Evolutionary conservation across 176 grass and related monocot species (phyloP).

Genomic region (Raddia guianensis): DNA sequence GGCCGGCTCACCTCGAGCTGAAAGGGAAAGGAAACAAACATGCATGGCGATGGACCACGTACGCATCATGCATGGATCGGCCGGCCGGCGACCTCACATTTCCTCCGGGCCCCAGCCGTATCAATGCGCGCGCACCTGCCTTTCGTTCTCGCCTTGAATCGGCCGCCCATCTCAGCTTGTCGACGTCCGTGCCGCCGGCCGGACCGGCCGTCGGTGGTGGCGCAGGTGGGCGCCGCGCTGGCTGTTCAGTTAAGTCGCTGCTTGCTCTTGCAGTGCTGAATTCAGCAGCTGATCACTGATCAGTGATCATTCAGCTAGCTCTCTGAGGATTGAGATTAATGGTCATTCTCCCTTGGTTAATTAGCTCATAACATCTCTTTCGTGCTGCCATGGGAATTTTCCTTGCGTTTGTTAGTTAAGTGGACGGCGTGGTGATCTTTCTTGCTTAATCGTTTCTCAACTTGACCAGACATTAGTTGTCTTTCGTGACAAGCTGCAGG

Average conservation of each 20-base stretch:
- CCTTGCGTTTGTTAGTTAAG: neutral
- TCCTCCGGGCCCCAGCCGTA: constrained; percentile 43
- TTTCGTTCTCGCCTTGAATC: neutral
- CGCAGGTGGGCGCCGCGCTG: neutral
- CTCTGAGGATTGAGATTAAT: too few species aligned
- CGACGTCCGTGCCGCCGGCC: neutral
- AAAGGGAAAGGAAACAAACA: constrained; percentile 77
- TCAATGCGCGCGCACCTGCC: constrained; percentile 29
- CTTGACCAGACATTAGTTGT: constrained; percentile 28
- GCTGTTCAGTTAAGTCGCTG: neutral
- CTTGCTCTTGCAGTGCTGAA: neutral
- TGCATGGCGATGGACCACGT: constrained; percentile 47
- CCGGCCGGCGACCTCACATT: constrained; percentile 2
- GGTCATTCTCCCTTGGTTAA: neutral
- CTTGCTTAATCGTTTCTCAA: constrained; percentile 38
- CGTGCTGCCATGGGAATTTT: neutral
- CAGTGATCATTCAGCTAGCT: neutral
- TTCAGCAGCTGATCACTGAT: neutral
- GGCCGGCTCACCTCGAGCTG: constrained; percentile 12
- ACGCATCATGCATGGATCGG: neutral
- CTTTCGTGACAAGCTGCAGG: constrained; percentile 25
- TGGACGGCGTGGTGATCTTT: neutral
- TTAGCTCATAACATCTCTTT: neutral
- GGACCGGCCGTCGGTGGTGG: neutral
- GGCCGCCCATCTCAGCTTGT: constrained; percentile 5